Base-by-base conservation (phyloP, 2,329 filamentous ascomycete genomes). In the Botrytis fragariae region DNA sequence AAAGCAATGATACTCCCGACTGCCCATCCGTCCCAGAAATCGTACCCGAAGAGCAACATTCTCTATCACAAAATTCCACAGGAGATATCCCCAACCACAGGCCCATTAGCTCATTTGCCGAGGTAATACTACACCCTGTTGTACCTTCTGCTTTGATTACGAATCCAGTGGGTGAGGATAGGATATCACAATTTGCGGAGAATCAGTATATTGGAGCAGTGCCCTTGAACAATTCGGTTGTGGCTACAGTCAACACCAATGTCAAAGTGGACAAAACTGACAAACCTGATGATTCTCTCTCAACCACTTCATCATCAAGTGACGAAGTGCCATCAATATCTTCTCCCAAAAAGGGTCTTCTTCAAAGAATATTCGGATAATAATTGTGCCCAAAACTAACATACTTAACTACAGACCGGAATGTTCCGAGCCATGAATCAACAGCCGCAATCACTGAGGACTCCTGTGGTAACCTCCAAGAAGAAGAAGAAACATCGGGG, bases 361-460 rank as follows among this genome's bases (percentile, higher is more conserved):
- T 69, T 35, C 29, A 37, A 45, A 64, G 39, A 45, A 37, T 63
- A 35, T 51, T 63, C 22, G 37, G 39, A 54, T 32, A 20, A 44
- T 57, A 57, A 20, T 42, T 69, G 44, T 60, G n/a, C 42, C 42
- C 25, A 72, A 62, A 29, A 70, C 72, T 74, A 72, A 74, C 69
- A 48, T 37, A 37, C 61, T 39, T 57, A 54, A 67, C 18, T 72
- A 35, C 44, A 74, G 72, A 48, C 61, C 22, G 29, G 3, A 54
- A 72, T 62, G 62, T 68, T 51, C 32, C 71, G 39, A 35, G 61
- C 69, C 25, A 74, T 74, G 62, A 67, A 44, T 35, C 60, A n/a
- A n/a, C 32, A 65, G 57, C 61, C 69, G 37, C 51, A 20, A 64
- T 74, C 69, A 42, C 32, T 74, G 39, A 71, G 69, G 35, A 51